These are phyloP conservation scores for Fusarium sp. DNA, from an alignment of 2,329 filamentous ascomycete species.

Conservation along the genomic window DNA sequence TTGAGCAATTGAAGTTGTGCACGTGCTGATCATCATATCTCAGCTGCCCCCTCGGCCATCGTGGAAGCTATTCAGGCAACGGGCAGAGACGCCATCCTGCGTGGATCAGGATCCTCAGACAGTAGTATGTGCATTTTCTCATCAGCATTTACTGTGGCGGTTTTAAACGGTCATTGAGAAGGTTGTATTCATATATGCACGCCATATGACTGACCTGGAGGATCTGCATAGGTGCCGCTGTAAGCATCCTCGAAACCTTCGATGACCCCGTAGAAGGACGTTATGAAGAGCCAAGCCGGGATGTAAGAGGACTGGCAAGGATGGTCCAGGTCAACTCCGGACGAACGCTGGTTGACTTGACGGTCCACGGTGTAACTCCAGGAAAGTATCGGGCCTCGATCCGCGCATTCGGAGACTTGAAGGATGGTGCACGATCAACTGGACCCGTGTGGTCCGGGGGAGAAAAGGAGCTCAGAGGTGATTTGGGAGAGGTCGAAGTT, in stretches of 20 bases:
- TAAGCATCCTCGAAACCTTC: conserved; percentile 93
- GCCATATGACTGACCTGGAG: conserved; percentile 14
- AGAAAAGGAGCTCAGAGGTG: conserved; percentile 56
- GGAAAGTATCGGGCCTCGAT: conserved; percentile 88
- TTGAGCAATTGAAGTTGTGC: conserved; percentile 1
- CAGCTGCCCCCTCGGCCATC: conserved; percentile 87
- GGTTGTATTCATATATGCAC: neutral
- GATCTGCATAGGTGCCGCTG: conserved; percentile 73
- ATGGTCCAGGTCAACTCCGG: conserved; percentile 90
- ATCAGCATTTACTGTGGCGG: neutral
- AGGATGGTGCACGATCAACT: conserved; percentile 81
- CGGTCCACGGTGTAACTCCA: conserved; percentile 81
- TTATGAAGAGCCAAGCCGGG: conserved; percentile 54
- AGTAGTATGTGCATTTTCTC: conserved; percentile 71
- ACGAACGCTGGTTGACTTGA: conserved; percentile 87
- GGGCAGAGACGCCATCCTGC: conserved; percentile 91
- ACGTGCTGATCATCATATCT: conserved; percentile 16
- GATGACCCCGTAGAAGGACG: conserved; percentile 65
- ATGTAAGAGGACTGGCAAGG: conserved; percentile 86
- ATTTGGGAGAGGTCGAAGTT: conserved; percentile 81
- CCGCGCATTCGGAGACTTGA: conserved; percentile 87
- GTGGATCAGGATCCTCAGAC: conserved; percentile 86
- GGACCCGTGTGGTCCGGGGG: conserved; percentile 81
- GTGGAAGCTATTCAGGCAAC: conserved; percentile 89
- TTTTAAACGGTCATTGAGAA: neutral